Conservation (phyloP, 1,139 yeast genomes). For the Blastobotrys serpentis region DNA sequence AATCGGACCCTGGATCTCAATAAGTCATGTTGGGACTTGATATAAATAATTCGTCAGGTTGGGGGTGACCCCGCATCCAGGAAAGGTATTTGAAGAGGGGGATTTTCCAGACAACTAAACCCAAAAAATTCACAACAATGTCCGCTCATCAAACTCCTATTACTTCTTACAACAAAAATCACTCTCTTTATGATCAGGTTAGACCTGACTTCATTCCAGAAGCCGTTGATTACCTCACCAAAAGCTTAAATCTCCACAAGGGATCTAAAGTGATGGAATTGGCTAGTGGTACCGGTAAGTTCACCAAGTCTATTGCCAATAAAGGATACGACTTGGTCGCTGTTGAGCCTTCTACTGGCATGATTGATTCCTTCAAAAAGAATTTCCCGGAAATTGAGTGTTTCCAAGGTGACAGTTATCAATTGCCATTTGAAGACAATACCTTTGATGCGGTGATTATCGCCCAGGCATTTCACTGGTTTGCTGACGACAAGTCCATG, state of each 20-base stretch:
- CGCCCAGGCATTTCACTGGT: slow-evolving; percentile 74
- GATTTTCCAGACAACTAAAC: no score
- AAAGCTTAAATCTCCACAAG: slow-evolving; percentile 39
- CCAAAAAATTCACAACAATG: background rate
- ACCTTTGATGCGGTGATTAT: slow-evolving; percentile 54
- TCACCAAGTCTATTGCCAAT: slow-evolving; percentile 49
- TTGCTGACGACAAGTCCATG: slow-evolving; percentile 51
- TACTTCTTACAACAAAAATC: slow-evolving; percentile 53
- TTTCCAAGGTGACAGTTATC: slow-evolving; percentile 48
- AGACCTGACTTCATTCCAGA: slow-evolving; percentile 54
- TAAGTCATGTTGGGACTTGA: no score
- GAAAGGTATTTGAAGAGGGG: no score
- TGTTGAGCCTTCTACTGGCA: slow-evolving; percentile 62
- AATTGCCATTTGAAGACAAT: slow-evolving; percentile 48
- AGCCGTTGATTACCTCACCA: slow-evolving; percentile 51
- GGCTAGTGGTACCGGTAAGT: slow-evolving; percentile 69
- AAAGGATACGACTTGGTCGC: slow-evolving; percentile 49
- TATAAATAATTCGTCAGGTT: no score
- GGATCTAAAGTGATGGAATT: slow-evolving; percentile 49
- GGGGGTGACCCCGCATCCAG: no score
- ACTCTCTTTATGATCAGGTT: slow-evolving; percentile 51
- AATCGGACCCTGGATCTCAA: no score
- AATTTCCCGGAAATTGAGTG: slow-evolving; percentile 51
- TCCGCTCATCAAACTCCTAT: slow-evolving; percentile 24
- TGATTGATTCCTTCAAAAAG: slow-evolving; percentile 49